Percentiles rank a stretch among this genome's conserved stretches.
Evolutionary conservation across 164 flowering plant genomes (phyloP).

Genomic region (Magnolia sinica): DNA sequence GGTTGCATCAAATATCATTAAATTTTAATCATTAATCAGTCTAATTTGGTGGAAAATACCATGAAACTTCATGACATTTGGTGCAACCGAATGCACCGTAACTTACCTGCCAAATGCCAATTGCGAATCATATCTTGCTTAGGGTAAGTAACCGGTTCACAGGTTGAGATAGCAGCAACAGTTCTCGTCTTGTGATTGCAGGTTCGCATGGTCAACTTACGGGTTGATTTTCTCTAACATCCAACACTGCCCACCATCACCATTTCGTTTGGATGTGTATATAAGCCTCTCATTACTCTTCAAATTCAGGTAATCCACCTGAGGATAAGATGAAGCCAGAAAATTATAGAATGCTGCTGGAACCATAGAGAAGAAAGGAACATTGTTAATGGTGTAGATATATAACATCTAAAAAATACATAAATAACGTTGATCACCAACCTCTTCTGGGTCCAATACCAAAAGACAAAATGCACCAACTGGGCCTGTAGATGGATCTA

Average conservation of each 20-base stretch:
- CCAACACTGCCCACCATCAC: slow-evolving; percentile 50
- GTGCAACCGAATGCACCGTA: neutral
- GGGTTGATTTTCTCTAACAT: slow-evolving; percentile 53
- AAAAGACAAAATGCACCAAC: slow-evolving; percentile 52
- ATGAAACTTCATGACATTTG: too few relatives aligned
- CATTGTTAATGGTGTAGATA: neutral
- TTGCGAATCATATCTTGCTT: neutral
- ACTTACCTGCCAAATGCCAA: neutral
- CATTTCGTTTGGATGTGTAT: slow-evolving; percentile 31
- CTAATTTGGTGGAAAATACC: too few relatives aligned
- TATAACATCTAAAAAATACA: neutral
- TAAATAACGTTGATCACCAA: slow-evolving; percentile 5
- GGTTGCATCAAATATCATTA: too few relatives aligned
- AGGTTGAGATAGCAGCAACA: neutral
- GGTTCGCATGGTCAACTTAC: slow-evolving; percentile 12
- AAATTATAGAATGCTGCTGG: neutral
- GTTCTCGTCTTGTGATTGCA: neutral
- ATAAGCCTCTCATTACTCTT: slow-evolving; percentile 59
- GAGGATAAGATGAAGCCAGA: slow-evolving; percentile 11
- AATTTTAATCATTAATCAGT: too few relatives aligned
- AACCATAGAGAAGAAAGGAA: neutral
- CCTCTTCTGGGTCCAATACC: slow-evolving; percentile 57
- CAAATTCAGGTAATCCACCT: slow-evolving; percentile 92
- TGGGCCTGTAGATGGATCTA: slow-evolving; percentile 66
- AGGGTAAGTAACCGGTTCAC: neutral